Evolutionary conservation across 805 yeast genomes (phyloP), one percentile per base, ranked within the genome.

Genomic region (Saccharomycopsis fermentans): DNA sequence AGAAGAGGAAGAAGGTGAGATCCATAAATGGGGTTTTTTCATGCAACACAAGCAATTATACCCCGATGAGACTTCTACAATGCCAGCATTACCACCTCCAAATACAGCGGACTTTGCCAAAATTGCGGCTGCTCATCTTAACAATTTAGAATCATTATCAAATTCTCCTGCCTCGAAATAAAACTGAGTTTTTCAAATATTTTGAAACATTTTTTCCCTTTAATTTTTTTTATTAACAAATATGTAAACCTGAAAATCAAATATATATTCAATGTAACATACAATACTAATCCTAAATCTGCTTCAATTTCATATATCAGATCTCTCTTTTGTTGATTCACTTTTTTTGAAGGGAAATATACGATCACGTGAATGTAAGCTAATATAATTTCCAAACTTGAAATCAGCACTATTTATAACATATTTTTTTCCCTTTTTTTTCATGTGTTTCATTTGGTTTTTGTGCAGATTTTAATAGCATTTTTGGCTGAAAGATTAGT

Each of bases 1-100:
- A 69, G 96, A 90, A 68, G 84, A 83, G 61, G 97, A 90, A 68
- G 97, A 90, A 74, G 97, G 97, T 65, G 96, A 87, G 67, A 78
- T 90, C 63, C 96, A 88, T 70, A 83, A 86, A 71, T 83, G 90
- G 83, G 96, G 96, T 19, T 81, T 83, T 66, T 87, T 82, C 65
- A 83, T 89, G 63, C 88, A 82, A 66, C 81, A 84, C 61, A 65
- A 71, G 17, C 72, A 73, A 63, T 55, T 68, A 36, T 70, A 69
- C 55, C 73, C 73, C 14, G 72, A 68, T 16, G 60, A 58, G 51
- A 37, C 57, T 14, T 43, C 50, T 9, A 43, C 50, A 11, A 43
- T 43, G 50, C 50, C 50, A 11, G 50, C 50, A 16, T 16, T 43
- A 11, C 50, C 50, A 43, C 50, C 50, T 14, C 50, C 50, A 19